These are phyloP conservation scores for Aspergillus leporis DNA, from an alignment of 495 filamentous ascomycete species.

Conservation along the genomic window DNA sequence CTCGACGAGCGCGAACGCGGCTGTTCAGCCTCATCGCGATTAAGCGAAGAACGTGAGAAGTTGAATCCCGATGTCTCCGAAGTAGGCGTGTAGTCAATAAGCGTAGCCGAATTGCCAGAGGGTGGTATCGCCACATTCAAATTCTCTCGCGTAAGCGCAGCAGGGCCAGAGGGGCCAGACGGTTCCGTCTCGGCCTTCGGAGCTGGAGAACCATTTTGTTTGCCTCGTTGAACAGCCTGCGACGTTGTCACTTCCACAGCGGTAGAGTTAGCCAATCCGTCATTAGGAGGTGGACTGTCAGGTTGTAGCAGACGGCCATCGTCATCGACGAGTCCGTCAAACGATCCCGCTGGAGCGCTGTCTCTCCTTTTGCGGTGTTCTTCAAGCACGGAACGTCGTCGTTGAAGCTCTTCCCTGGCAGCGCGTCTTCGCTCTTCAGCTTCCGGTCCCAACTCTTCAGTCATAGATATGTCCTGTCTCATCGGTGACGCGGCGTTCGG, in stretches of 20 bases:
- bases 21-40: conserved; percentile 9
- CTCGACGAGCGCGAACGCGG: conserved; percentile 28
- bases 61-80: conserved; percentile 38
- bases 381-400: conserved; percentile 52
- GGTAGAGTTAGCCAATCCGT: conserved; percentile 40
- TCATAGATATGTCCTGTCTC: conserved; percentile 51
- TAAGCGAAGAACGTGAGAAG: conserved; percentile 11
- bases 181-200: conserved; percentile 23
- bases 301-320: conserved; percentile 47
- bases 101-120: conserved; percentile 40
- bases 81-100: conserved; percentile 49
- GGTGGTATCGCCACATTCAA: conserved; percentile 37
- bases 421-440: conserved; percentile 69
- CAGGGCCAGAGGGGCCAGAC: neutral
- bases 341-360: conserved; percentile 36
- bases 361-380: conserved; percentile 30
- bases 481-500: conserved; percentile 22
- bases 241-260: conserved; percentile 43
- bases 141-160: conserved; percentile 13
- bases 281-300: conserved; percentile 8
- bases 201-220: conserved; percentile 36
- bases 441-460: conserved; percentile 58
- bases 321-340: conserved; percentile 56
- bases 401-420: conserved; percentile 73
- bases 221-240: conserved; percentile 59